These are phyloP conservation scores for Xerocomellus dryophilus DNA, from an alignment of 768 basidiomycete species.

Conservation along the genomic window DNA sequence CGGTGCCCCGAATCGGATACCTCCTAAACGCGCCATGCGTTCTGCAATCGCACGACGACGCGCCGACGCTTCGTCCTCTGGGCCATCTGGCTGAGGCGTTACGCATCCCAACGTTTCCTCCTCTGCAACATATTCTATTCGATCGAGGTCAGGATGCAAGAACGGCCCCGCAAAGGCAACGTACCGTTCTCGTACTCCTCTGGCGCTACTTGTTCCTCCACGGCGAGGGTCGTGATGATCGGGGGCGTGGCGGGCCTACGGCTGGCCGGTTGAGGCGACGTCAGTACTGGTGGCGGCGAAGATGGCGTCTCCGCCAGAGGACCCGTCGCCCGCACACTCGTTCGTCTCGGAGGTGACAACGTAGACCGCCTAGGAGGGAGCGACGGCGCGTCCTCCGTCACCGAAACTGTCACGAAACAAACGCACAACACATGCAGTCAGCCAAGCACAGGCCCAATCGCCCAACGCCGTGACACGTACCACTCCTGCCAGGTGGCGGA, in stretches of 20 bases:
- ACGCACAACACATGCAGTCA: conserved; percentile 1
- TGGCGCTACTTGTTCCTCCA: conserved; percentile 5
- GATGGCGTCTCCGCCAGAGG: conserved; percentile 7
- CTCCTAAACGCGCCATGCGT: conserved; percentile 91
- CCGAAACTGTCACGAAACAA: conserved; percentile 6
- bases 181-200: conserved; percentile 11
- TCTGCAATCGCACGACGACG: conserved; percentile 79
- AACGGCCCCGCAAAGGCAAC: not conserved
- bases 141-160: not conserved
- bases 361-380: conserved; percentile 18
- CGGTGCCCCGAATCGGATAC: conserved; percentile 76
- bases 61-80: conserved; percentile 47
- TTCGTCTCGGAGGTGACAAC: conserved; percentile 24
- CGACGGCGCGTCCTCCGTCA: conserved; percentile 12
- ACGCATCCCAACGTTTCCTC: conserved; percentile 6
- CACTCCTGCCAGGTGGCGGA: conserved; percentile 30
- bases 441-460: not conserved
- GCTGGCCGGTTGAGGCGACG: conserved; percentile 11
- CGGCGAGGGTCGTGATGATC: conserved; percentile 21
- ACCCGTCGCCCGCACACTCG: conserved; percentile 18
- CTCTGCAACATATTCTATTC: conserved; percentile 7
- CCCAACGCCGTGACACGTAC: conserved; percentile 11
- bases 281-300: conserved; percentile 21
- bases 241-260: conserved; percentile 22
- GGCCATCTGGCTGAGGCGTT: conserved; percentile 16